Base-by-base conservation (phyloP, 1,139 yeast species). In the Candida albicans region DNA sequence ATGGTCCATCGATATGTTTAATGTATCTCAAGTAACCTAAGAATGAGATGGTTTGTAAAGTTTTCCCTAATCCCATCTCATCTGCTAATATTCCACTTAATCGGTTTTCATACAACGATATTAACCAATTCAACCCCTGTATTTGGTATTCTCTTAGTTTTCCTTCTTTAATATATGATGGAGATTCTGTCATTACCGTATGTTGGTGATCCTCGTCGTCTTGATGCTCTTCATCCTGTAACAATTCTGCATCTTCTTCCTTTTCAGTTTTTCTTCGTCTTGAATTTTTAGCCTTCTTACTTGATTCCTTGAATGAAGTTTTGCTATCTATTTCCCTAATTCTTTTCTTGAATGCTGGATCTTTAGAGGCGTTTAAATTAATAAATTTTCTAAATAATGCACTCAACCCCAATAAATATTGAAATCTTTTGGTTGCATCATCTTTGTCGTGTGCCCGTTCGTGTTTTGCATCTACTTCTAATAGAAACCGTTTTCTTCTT, bases 201-300 rank as follows among this genome's bases (percentile, higher is more conserved):
- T 78, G 68, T 31, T 77, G 80, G 35, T 59, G 54, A 26, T 67
- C 73, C 36, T 67, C 84, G 42, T 78, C 84, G 39, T 57, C 66
- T 43, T 66, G 62, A 40, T 70, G 71, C 47, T 82, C 93, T 58
- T 88, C 96, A 41, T 85, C 96, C 51, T 79, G 77, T 54, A 91
- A 70, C 45, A 89, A 70, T 62, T 89, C 96, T 1, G 89, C 96
- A 61, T 89, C 97, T 61, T 91, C 98, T 58, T 91, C 96, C 62
- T 87, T 84, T 62, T 88, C 96, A 0, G 95, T 84, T 59, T 87
- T 87, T 47, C 96, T 65, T 41, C 82, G 54, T 27, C 72, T 56
- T 6, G 44, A 36, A 11, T 43, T 36, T 37, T 46, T 49, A 3
- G 46, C 50, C 33, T 50, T 44, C 36, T 47, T 51, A 25, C 45